Conservation (phyloP, 805 yeast genomes). For the Suhomyces kilbournensis region DNA sequence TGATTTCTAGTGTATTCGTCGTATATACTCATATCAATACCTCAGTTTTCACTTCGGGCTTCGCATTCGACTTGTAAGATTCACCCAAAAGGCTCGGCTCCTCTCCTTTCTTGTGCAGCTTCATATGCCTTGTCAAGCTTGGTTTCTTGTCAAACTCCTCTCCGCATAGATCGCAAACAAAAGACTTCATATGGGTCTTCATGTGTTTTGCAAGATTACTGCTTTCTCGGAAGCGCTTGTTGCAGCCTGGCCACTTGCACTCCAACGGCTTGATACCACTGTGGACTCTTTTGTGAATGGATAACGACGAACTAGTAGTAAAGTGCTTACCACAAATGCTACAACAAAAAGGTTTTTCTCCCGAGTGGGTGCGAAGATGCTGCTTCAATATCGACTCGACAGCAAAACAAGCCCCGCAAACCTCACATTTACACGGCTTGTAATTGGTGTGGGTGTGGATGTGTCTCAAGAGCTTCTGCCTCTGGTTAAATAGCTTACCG, state of each 20-base stretch:
- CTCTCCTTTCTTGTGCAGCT: conserved; percentile 6
- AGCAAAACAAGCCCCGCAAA: conserved; percentile 71
- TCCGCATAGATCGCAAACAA: conserved; percentile 51
- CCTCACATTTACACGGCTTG: conserved; percentile 70
- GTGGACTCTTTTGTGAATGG: conserved; percentile 82
- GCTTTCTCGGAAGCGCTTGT: conserved; percentile 81
- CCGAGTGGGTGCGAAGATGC: conserved; percentile 82
- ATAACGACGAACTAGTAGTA: conserved; percentile 77
- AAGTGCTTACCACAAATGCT: conserved; percentile 70
- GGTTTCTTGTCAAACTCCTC: conserved; percentile 47
- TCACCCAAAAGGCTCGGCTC: neutral
- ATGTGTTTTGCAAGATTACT: conserved; percentile 86
- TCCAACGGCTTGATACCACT: conserved; percentile 85
- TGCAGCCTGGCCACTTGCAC: conserved; percentile 80
- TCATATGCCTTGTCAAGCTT: conserved; percentile 40
- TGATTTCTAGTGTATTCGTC: too few species aligned
- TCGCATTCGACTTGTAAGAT: neutral
- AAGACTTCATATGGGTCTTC: conserved; percentile 64
- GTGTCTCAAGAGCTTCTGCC: conserved; percentile 85
- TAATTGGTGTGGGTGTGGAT: conserved; percentile 83
- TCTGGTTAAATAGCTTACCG: conserved; percentile 64
- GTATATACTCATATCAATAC: neutral
- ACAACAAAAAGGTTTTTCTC: conserved; percentile 84
- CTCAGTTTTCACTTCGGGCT: neutral
- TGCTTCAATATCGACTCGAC: conserved; percentile 75